Base-by-base conservation (phyloP, 192 early-diverging fungal species). In the Backusella circina region DNA sequence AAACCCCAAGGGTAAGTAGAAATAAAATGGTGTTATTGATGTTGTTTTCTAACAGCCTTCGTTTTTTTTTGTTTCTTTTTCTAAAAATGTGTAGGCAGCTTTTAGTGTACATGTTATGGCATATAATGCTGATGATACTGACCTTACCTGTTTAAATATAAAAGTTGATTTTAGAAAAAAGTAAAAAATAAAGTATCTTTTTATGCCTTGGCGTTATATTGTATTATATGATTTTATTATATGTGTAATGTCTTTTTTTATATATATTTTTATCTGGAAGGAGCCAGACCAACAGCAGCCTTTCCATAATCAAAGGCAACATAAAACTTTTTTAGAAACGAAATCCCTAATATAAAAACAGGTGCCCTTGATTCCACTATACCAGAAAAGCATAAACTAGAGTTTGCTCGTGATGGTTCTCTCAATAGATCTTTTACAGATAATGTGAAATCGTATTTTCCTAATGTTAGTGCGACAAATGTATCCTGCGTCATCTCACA, bases 321-420 rank as follows among this genome's bases (percentile, higher is more conserved):
- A 67, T 84, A 88, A 31, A 80, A 86, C 47, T 79, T 87, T 61
- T 83, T 82, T 15, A 89, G 69, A 44, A 89, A 86, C 0, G 75
- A 54, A 37, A 86, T 85, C 18, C 88, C 88, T 26, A 89, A 76
- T 16, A 68, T 75, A n/a, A 69, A 54, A 7, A 67, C 21, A 9
- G 75, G 69, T 21, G 38, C 47, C 37, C 36, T 71, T 28, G 67
- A 36, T 74, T 66, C 65, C 28, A 67, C 79, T 73, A 83, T 57
- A 35, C 81, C 81, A 21, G 81, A 87, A 61, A 75, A 82, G 18
- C 75, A 47, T 0, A 66, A 16, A 7, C 37, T 51, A 10, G 47
- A 36, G 1, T 50, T 18, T 10, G 30, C 30, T 8, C 12, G 72
- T 31, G 70, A 74, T 35, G 51, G 50, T 70, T 81, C 80, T 36